Evolutionary conservation across 2,329 filamentous ascomycete genomes (phyloP).

Genomic region (Aspergillus neotritici): DNA sequence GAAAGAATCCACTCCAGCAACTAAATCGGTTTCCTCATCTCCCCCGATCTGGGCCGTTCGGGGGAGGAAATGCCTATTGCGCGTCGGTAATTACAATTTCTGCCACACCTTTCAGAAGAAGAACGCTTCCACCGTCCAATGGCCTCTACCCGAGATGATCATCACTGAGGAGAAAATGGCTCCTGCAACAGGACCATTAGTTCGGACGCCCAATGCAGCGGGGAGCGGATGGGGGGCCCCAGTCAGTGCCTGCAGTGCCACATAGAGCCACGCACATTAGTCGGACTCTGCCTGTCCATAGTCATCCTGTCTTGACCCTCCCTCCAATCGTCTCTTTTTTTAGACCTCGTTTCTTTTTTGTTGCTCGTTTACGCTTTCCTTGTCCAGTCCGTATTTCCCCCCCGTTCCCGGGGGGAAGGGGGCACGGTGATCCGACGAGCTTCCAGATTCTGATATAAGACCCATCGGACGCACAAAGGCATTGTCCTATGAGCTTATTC

Average conservation of each 20-base stretch:
- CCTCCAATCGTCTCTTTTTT: conserved; percentile 4
- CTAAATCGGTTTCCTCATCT: too few relatives aligned
- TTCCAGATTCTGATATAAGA: too few relatives aligned
- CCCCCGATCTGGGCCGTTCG: too few relatives aligned
- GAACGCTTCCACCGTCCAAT: neutral
- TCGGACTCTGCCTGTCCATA: conserved; percentile 7
- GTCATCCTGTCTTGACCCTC: too few relatives aligned
- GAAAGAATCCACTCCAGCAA: too few relatives aligned
- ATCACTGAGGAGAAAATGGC: conserved; percentile 7
- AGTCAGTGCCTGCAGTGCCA: conserved; percentile 9
- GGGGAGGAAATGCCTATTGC: too few relatives aligned
- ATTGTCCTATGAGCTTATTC: too few relatives aligned
- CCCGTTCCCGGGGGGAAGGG: too few relatives aligned
- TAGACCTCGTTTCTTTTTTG: neutral
- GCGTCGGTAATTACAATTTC: neutral
- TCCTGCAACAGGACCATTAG: conserved; percentile 14
- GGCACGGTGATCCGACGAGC: too few relatives aligned
- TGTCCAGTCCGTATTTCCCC: neutral
- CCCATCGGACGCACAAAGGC: too few relatives aligned
- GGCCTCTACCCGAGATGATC: conserved; percentile 3
- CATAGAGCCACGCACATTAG: conserved; percentile 14
- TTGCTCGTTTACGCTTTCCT: neutral
- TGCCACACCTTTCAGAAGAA: neutral
- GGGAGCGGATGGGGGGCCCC: conserved; percentile 11
- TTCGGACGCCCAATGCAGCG: conserved; percentile 13